Evolutionary conservation across 2,329 filamentous ascomycete species (phyloP).

Genomic region (Magnaporthales sp.): DNA sequence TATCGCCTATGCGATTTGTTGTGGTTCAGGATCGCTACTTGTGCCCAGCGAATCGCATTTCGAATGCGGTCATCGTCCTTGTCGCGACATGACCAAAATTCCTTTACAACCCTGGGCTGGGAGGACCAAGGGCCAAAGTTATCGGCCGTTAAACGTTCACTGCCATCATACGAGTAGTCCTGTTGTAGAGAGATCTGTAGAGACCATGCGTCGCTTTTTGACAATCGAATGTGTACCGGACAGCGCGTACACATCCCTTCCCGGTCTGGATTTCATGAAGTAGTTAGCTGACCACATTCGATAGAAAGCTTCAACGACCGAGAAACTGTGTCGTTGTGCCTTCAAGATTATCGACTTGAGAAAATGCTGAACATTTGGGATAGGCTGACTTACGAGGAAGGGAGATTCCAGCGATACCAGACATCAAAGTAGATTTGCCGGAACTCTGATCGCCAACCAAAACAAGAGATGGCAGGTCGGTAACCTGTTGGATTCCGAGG

Average conservation of each 20-base stretch:
- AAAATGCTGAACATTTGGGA: no score
- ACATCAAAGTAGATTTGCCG: conserved; percentile 66
- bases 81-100: conserved; percentile 57
- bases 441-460: conserved; percentile 80
- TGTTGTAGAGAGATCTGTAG: conserved; percentile 59
- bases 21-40: conserved; percentile 69
- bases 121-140: conserved; percentile 52
- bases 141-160: background rate
- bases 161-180: conserved; percentile 37
- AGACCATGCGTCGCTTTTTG: conserved; percentile 51
- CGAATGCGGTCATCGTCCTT: conserved; percentile 58
- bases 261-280: conserved; percentile 12
- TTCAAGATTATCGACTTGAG: background rate
- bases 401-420: conserved; percentile 59
- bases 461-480: conserved; percentile 69
- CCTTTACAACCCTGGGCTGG: conserved; percentile 34
- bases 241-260: conserved; percentile 72
- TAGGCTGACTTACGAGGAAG: conserved; percentile 48
- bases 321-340: background rate
- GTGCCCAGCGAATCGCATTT: conserved; percentile 61
- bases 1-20: conserved; percentile 41
- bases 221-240: conserved; percentile 70
- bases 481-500: conserved; percentile 62
- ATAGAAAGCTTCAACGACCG: background rate
- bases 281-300: background rate